Base-by-base conservation (phyloP, 805 yeast species). In the Spathaspora arborariae region DNA sequence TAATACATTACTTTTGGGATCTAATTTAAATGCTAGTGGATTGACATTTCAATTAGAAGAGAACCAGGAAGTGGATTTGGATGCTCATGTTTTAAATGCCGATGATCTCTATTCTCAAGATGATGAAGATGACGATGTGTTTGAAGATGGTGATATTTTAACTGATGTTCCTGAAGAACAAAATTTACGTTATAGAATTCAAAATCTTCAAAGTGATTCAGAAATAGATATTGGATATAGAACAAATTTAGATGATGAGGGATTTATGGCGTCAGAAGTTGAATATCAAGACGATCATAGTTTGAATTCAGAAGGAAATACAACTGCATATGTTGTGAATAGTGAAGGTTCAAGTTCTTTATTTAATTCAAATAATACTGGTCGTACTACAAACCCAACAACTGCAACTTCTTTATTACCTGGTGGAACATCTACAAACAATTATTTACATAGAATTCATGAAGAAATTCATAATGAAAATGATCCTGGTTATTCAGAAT, bases 181-280 rank as follows among this genome's bases (percentile, higher is more conserved):
- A 53, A 6, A 48, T 8, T 34, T n/a, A 24, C 33, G 36, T 22
- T 30, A 30, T 20, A n/a, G 45, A 27, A 26, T 39, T 3, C 30
- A 8, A 10, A 2, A n/a, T 13, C 21, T 16, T 10, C 20, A 33
- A 13, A n/a, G 51, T 41, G 54, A 42, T 20, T 47, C 49, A 24
- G 53, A 48, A 18, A 51, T 49, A 15, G 51, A 43, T 21, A 41
- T 42, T 40, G 56, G 47, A 9, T 52, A 49, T 26, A 40, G 41
- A 39, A 18, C 37, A 6, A 39, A 30, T 13, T 16, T 40, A 3
- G 63, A 60, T 5, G 71, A 67, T 42, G 76, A 72, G 42, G 76
- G 74, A 5, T 72, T 71, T 47, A 72, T 72, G 76, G 77, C 76
- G 2, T 74, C 68, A 34, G 78, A 72, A 21, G 76, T 71, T 9